Percentiles rank a stretch among this genome's conserved stretches.
Evolutionary conservation across 2,329 filamentous ascomycete genomes (phyloP).

Genomic region (Trichocomaceae sp.): DNA sequence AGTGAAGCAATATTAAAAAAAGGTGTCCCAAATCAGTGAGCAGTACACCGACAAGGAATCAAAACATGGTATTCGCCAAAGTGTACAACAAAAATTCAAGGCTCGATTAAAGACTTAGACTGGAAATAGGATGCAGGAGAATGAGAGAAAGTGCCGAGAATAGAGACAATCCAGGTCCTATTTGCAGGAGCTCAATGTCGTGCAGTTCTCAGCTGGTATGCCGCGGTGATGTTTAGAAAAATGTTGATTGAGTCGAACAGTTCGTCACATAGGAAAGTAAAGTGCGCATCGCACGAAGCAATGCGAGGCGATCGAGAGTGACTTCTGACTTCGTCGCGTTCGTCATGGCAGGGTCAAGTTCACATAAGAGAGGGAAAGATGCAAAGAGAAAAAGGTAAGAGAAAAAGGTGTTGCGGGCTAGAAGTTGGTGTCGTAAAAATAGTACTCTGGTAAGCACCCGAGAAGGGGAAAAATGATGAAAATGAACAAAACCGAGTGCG

Average conservation of each 20-base stretch:
- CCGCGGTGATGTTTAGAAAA: background rate
- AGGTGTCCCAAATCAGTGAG: background rate
- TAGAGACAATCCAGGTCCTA: background rate
- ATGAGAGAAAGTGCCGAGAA: background rate
- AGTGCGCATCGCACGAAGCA: background rate
- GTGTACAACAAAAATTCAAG: slow-evolving; percentile 8
- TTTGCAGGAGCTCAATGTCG: slow-evolving; percentile 3
- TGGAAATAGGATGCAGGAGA: slow-evolving; percentile 7
- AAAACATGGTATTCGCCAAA: slow-evolving; percentile 6
- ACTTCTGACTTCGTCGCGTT: slow-evolving; percentile 1
- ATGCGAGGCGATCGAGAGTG: slow-evolving; percentile 1
- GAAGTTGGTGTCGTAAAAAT: slow-evolving; percentile 20
- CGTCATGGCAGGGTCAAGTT: slow-evolving; percentile 11
- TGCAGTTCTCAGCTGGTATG: background rate
- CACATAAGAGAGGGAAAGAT: slow-evolving; percentile 4
- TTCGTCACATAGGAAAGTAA: slow-evolving; percentile 12
- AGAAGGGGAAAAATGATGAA: background rate
- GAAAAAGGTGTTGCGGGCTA: background rate
- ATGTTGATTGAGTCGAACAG: slow-evolving; percentile 4
- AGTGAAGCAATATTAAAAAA: slow-evolving; percentile 3
- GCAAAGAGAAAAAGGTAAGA: background rate
- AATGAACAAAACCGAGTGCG: slow-evolving; percentile 25
- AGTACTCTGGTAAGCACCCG: background rate
- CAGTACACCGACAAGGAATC: background rate
- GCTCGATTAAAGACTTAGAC: slow-evolving; percentile 10